These are phyloP conservation scores for Flaveria robusta DNA, from an alignment of 129 eudicot species.

Conservation along the genomic window DNA sequence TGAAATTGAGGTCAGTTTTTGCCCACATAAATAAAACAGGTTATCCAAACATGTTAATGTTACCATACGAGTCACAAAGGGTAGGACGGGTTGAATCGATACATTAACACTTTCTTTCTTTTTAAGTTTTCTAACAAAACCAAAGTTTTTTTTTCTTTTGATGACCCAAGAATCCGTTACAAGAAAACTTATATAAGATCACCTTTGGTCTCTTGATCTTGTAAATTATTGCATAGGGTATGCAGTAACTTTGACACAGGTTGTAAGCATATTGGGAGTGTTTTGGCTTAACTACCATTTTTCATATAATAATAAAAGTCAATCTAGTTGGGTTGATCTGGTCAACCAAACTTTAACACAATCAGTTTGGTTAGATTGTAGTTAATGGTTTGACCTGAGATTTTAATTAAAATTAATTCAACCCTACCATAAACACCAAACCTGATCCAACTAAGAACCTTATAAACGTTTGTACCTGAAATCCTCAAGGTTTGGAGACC, in stretches of 20 bases:
- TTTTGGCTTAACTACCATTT: neutral
- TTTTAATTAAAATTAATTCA: too few relatives aligned
- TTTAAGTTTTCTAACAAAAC: neutral
- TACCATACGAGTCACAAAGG: neutral
- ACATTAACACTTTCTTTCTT: neutral
- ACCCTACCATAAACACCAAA: neutral
- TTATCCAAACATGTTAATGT: neutral
- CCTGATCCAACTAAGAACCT: neutral
- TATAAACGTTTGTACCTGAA: constrained; percentile 27
- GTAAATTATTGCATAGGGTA: too few relatives aligned
- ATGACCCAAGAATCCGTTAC: too few relatives aligned
- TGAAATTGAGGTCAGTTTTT: constrained; percentile 26
- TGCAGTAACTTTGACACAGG: too few relatives aligned
- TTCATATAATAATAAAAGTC: neutral
- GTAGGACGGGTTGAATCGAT: neutral
- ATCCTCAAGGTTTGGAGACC: constrained; percentile 61
- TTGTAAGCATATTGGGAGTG: neutral
- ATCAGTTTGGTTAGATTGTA: neutral
- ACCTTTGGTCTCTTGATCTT: too few relatives aligned
- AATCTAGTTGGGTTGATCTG: neutral
- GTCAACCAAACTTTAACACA: too few relatives aligned
- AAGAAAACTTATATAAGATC: too few relatives aligned
- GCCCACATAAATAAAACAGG: neutral
- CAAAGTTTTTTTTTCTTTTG: too few relatives aligned
- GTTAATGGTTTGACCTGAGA: too few relatives aligned